Evolutionary conservation across 257 asterid genomes (phyloP).

Genomic region (Nicotiana sylvestris): DNA sequence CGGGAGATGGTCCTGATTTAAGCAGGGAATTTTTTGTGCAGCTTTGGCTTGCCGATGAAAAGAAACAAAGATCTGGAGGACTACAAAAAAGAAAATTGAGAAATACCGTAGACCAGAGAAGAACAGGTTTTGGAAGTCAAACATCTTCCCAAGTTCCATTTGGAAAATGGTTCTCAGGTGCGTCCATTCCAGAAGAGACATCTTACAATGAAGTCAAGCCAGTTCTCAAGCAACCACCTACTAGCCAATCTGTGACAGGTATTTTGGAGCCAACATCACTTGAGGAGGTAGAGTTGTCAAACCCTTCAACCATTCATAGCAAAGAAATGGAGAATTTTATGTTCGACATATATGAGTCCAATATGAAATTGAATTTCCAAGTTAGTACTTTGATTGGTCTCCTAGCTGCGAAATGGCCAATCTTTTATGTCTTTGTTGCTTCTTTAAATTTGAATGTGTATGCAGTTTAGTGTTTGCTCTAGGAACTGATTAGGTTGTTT

Average conservation of each 20-base stretch:
- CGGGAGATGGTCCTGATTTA: conserved; percentile 46
- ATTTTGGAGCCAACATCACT: conserved; percentile 57
- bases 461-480: not conserved
- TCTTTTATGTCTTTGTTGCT: not conserved
- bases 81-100: conserved; percentile 30
- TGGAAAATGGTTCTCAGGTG: conserved; percentile 44
- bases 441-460: not conserved
- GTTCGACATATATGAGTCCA: not conserved
- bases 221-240: conserved; percentile 59
- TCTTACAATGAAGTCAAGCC: conserved; percentile 38
- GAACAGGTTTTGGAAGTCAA: conserved; percentile 22
- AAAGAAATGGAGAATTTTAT: not conserved
- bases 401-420: not conserved
- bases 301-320: conserved; percentile 4
- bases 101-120: conserved; percentile 21
- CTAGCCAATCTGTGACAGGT: conserved; percentile 82
- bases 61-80: conserved; percentile 29
- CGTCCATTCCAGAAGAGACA: conserved; percentile 29
- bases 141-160: conserved; percentile 23
- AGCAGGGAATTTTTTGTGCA: conserved; percentile 66
- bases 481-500: conserved; percentile 7
- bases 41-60: conserved; percentile 69
- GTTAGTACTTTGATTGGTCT: not conserved
- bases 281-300: conserved; percentile 63
- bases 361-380: conserved; percentile 3